Base-by-base conservation (phyloP, 345 rosid genomes). In the Gossypium anomalum region DNA sequence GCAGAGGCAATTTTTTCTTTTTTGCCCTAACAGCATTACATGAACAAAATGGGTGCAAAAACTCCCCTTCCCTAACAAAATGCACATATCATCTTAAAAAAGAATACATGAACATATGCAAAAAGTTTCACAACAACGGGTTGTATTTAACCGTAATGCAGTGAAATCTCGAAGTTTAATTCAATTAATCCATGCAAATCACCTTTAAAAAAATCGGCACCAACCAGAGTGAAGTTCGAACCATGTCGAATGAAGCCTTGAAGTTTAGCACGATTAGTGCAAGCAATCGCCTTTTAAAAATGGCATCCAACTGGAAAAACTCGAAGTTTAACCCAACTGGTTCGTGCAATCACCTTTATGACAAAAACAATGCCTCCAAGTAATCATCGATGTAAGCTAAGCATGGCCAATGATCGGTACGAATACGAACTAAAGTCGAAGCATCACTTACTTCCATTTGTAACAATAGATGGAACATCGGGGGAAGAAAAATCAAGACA, bases 401-500 rank as follows among this genome's bases (percentile, higher is more conserved):
- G 89, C 97, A 95, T 8, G 98, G 99, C 99, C 99, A 93, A 76
- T 93, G 87, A 84, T 95, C 99, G 15, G 98, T 93, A 83, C 99
- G 86, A 70, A 95, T 88, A 63, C 92, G 91, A 70, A 93, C 98
- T 74, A 95, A 86, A 61, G 97, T 91, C 19, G 99, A 88, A 61
- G 72, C 75, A 72, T 91, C 90, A 34, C 87, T 79, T 55, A 95
- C 94, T 89, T 95, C 99, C 94, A 95, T 95, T 79, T 86, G 94
- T 81, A 92, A 78, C 67, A 95, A 85, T 41, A 95, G 93, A 87
- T 95, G 99, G 86, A 86, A 95, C 85, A 91, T 89, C 9, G 94
- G 98, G 17, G 99, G 99, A 72, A 95, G 89, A 83, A 93, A 91
- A 81, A 95, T 86, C 84, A 95, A 71, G 70, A 93, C 76, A 51